Evolutionary conservation across 2,329 filamentous ascomycete species (phyloP), one percentile per base, ranked within the genome.

Genomic region (Curvularia sp.): DNA sequence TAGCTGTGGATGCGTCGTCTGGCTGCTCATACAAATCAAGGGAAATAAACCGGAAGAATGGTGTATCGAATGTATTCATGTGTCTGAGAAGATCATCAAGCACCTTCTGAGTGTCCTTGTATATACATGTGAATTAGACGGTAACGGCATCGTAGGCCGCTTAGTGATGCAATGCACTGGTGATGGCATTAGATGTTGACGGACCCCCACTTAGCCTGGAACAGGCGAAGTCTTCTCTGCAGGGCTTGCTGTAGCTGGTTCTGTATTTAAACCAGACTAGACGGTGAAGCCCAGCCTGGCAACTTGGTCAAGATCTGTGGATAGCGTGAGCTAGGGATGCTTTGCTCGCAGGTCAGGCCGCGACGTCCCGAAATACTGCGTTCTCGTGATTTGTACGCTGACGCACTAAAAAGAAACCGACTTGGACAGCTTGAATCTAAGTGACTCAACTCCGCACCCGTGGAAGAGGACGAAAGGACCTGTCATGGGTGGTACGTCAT

Each of bases 121-220:
- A 55, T 65, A 63, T 55, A 59, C 38, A 46, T 53, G 36, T 46
- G 23, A 58, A 38, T 41, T 38, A 38, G 49, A 48, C 46, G 42
- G 56, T 34, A 50, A 45, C 52, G 60, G 52, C 43, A 43, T 46
- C 49, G 36, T 53, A 50, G 51, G 54, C 34, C 27, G 58, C 60
- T 42, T 25, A 47, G 45, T 59, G 32, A 54, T 54, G 54, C 28
- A 64, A 63, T 59, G 57, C 19, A 21, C 55, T 53, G 57, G 64
- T 66, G 63, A 64, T 67, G 57, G 56, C 52, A 45, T 56, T 59
- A 55, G 45, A 64, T 25, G 43, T 48, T 15, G 46, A 50, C 41
- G 18, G 53, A 42, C 39, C 43, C 36, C 25, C 58, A 59, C 53
- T 60, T 61, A 51, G 52, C 55, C 49, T 56, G 12, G 60, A 63